Conservation (phyloP, 2,329 filamentous ascomycete genomes). For the Xylaria polymorpha region DNA sequence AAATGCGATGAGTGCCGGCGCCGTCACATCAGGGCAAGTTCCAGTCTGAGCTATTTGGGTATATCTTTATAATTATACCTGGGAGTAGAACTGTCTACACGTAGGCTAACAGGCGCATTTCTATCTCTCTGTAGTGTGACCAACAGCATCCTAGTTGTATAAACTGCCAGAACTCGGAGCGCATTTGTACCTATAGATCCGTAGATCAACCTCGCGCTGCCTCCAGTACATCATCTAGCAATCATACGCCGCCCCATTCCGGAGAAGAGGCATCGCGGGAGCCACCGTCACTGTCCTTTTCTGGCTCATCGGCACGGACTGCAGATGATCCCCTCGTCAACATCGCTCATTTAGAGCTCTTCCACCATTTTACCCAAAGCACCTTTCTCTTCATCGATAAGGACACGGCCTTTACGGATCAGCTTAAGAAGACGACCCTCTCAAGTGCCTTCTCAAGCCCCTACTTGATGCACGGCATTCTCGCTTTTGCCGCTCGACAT, state of each 20-base stretch:
- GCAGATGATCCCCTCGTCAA: constrained; percentile 21
- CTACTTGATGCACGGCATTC: constrained; percentile 33
- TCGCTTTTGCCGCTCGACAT: constrained; percentile 32
- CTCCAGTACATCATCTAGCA: constrained; percentile 7
- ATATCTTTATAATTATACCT: background rate
- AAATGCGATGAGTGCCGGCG: constrained; percentile 35
- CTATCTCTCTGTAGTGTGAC: constrained; percentile 28
- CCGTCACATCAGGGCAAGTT: constrained; percentile 39
- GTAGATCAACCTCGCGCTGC: background rate
- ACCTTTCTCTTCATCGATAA: constrained; percentile 32
- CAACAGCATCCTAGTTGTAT: constrained; percentile 32
- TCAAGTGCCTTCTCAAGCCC: constrained; percentile 25
- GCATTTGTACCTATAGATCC: constrained; percentile 29
- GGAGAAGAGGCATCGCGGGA: background rate
- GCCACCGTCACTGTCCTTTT: background rate
- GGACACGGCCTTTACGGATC: constrained; percentile 11
- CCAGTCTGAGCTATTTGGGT: background rate
- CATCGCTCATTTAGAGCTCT: constrained; percentile 32
- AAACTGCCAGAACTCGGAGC: constrained; percentile 36
- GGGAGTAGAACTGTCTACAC: background rate
- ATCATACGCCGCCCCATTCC: constrained; percentile 1
- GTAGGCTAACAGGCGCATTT: constrained; percentile 17
- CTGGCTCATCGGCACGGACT: background rate
- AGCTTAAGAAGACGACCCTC: constrained; percentile 23
- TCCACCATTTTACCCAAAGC: constrained; percentile 32